Percentiles rank a stretch among this genome's conserved stretches.
phyloP scores from a whole-genome alignment of 2,329 filamentous ascomycete genomes.

The Tolypocladium capitatum region DNA sequence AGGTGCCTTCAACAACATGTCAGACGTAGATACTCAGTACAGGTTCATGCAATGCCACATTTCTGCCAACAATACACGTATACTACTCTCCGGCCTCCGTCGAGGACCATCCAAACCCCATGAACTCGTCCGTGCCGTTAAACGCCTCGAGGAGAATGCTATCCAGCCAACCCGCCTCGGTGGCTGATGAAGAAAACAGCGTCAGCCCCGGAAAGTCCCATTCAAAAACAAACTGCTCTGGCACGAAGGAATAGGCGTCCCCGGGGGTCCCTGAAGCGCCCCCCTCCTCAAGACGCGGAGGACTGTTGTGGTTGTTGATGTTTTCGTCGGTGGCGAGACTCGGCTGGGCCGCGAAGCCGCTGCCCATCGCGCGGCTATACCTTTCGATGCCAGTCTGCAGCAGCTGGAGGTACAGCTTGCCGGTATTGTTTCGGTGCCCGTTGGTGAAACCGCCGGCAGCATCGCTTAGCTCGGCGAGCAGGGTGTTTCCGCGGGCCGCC shows the following conservation, averaged over 20 bases:
- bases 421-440: conserved; percentile 20
- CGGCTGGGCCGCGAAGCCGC: not conserved
- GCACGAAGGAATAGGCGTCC: conserved; percentile 31
- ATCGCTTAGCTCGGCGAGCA: conserved; percentile 13
- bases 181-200: conserved; percentile 20
- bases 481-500: conserved; percentile 7
- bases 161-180: conserved; percentile 13
- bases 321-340: not conserved
- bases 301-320: too few relatives aligned
- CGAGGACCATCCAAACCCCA: conserved; percentile 5
- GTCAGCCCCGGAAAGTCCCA: conserved; percentile 43
- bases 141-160: conserved; percentile 11
- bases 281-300: not conserved
- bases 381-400: conserved; percentile 11
- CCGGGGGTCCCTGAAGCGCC: not conserved
- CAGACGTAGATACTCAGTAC: too few relatives aligned
- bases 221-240: conserved; percentile 42
- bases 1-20: too few relatives aligned
- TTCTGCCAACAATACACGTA: too few relatives aligned
- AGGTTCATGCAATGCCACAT: too few relatives aligned
- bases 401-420: conserved; percentile 13
- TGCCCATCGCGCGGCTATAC: conserved; percentile 1
- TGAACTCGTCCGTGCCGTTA: conserved; percentile 10
- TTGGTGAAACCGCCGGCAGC: conserved; percentile 5
- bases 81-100: not conserved